These are phyloP conservation scores for Schoenoplectus triqueter DNA, from an alignment of 202 grass and related monocot species.

Conservation along the genomic window DNA sequence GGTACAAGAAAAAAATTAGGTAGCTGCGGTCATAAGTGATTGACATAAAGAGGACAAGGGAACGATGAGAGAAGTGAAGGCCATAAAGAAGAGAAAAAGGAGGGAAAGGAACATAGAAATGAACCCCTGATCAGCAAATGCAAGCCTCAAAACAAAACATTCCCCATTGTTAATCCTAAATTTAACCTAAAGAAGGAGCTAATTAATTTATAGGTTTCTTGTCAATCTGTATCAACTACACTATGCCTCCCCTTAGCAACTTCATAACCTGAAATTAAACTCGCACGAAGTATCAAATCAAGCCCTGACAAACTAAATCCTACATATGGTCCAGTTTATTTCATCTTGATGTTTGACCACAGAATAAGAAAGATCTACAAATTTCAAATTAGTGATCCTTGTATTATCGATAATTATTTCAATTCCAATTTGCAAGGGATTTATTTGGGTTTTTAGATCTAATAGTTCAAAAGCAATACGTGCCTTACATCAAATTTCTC, in stretches of 20 bases:
- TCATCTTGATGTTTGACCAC: too few species aligned
- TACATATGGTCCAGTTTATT: neutral
- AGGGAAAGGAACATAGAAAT: neutral
- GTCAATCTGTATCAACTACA: neutral
- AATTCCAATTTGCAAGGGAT: neutral
- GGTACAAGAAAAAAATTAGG: neutral
- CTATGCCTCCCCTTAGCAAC: neutral
- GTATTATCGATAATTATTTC: neutral
- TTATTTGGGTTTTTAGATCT: neutral
- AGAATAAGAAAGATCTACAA: too few species aligned
- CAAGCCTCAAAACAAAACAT: neutral
- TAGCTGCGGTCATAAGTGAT: neutral
- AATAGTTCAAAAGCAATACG: neutral
- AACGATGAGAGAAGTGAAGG: too few species aligned
- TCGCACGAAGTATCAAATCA: neutral
- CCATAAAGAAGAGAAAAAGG: neutral
- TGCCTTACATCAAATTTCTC: neutral
- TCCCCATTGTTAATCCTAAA: neutral
- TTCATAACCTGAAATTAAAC: neutral
- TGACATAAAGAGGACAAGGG: neutral
- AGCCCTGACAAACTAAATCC: constrained; percentile 3
- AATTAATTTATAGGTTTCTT: neutral
- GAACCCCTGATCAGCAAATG: neutral
- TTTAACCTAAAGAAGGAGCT: neutral
- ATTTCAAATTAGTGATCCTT: neutral